A percentile compares a stretch with the other conserved stretches of the same genome.
These are phyloP conservation scores for Citrus sp. DNA, from an alignment of 345 rosid genomes.

Conservation along the genomic window DNA sequence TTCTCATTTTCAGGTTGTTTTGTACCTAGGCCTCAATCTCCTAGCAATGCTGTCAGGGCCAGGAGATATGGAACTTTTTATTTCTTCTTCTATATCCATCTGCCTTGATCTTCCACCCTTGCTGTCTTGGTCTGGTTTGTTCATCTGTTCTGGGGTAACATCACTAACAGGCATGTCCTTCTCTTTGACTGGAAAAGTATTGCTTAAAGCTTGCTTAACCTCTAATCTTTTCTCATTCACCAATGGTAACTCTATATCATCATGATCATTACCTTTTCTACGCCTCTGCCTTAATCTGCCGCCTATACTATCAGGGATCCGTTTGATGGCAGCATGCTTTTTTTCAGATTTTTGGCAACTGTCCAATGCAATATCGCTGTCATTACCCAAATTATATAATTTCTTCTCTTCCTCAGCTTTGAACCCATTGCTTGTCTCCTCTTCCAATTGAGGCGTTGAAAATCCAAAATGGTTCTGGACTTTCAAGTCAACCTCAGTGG, in stretches of 20 bases:
- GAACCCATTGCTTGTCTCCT: constrained; percentile 3
- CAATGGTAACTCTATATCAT: background rate
- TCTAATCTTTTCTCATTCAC: background rate
- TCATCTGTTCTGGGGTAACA: background rate
- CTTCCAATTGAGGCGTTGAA: constrained; percentile 11
- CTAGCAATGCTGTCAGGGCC: constrained; percentile 21
- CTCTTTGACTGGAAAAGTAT: background rate
- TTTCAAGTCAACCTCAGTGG: constrained; percentile 10
- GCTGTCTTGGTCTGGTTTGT: constrained; percentile 15
- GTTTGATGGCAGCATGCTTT: constrained; percentile 25
- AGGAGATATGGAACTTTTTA: background rate
- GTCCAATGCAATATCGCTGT: background rate
- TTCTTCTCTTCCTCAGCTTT: constrained; percentile 17
- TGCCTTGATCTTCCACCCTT: constrained; percentile 17
- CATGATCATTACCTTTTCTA: constrained; percentile 2
- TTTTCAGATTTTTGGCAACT: constrained; percentile 10
- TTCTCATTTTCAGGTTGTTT: constrained; percentile 10
- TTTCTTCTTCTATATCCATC: background rate
- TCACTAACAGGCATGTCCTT: background rate
- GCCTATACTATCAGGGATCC: constrained; percentile 36
- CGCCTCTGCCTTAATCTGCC: constrained; percentile 49
- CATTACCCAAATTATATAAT: background rate
- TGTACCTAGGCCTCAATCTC: constrained; percentile 24
- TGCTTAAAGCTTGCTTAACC: background rate
- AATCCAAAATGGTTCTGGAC: background rate